Evolutionary conservation across 1,284 basidiomycete genomes (phyloP), one percentile per base, ranked within the genome.

Genomic region (Singerocomus inundabilis): DNA sequence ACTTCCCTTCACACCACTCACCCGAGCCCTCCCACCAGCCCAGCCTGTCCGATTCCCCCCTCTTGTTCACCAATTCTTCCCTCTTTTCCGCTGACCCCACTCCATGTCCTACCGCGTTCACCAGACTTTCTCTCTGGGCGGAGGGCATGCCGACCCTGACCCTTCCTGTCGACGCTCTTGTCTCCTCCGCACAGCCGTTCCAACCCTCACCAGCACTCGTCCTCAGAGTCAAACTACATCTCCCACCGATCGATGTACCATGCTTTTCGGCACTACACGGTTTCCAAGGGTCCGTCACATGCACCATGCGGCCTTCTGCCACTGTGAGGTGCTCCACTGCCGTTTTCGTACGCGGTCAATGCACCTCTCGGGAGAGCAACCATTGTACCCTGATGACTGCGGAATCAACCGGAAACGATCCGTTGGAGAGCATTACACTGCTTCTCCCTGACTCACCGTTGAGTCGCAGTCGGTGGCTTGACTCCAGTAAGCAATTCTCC

Each of bases 121-220:
- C 52, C 3, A 43, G 37, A 53, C 79, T 62, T 26, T 74, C 71
- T 31, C 66, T 89, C n/a, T 76, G 76, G 64, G 80, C 85, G 28
- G 81, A 85, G 53, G 83, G 84, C 53, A 84, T 87, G 80, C 67
- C 73, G n/a, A 73, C 81, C 16, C 75, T 81, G 48, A 70, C 72
- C 28, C 70, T 85, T 61, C 52, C 63, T 63, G 52, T 67, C 59
- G 55, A 67, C 60, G 45, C 60, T 50, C 54, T 59, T 52, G 30
- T 60, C 60, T 53, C 59, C 53, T 71, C 60, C 49, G 52, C 65
- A 54, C 68, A 67, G 53, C 64, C 55, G 41, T 53, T 53, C 43
- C 59, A 49, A 6, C 48, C 56, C 6, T 54, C 53, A 26, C 55
- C 62, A 21, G 61, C 72, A 16, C 61, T 74, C 13, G 61, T 64